phyloP scores from a whole-genome alignment of 2,329 filamentous ascomycete genomes.

The Neopestalotiopsis rosae region DNA sequence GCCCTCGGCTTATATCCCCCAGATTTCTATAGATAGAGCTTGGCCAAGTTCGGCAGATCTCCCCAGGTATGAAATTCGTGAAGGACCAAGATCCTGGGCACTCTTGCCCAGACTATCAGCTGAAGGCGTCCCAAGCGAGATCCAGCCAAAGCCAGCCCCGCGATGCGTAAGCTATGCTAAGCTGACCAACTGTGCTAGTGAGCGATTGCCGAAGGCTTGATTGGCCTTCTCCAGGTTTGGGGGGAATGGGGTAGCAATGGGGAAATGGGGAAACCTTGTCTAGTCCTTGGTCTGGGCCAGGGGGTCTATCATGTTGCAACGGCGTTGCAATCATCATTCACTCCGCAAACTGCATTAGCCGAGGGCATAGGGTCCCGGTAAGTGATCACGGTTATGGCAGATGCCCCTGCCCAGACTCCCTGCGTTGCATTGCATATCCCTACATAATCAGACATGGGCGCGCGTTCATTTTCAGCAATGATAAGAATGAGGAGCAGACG shows the following conservation, averaged over 20 bases:
- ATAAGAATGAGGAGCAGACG: background rate
- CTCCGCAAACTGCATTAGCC: background rate
- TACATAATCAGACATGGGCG: background rate
- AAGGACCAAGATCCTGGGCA: background rate
- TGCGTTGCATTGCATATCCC: background rate
- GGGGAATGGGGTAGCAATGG: background rate
- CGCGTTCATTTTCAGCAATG: background rate
- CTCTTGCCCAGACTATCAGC: background rate
- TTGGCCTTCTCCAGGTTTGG: conserved; percentile 1
- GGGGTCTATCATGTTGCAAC: background rate
- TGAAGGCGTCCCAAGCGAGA: background rate
- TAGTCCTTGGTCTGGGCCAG: background rate
- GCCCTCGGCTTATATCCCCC: background rate
- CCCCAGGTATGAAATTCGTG: background rate
- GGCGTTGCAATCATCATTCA: background rate
- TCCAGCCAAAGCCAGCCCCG: background rate
- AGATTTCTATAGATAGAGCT: background rate
- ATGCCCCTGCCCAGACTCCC: background rate
- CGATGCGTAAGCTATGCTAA: background rate
- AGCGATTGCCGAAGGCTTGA: conserved; percentile 1
- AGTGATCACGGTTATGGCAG: background rate
- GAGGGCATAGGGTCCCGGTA: background rate
- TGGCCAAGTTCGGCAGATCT: background rate
- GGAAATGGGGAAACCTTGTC: background rate
- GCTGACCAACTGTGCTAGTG: background rate